Evolutionary conservation across 192 early-diverging fungal species (phyloP), one percentile per base, ranked within the genome.

Genomic region (Rhizophagus sp.): DNA sequence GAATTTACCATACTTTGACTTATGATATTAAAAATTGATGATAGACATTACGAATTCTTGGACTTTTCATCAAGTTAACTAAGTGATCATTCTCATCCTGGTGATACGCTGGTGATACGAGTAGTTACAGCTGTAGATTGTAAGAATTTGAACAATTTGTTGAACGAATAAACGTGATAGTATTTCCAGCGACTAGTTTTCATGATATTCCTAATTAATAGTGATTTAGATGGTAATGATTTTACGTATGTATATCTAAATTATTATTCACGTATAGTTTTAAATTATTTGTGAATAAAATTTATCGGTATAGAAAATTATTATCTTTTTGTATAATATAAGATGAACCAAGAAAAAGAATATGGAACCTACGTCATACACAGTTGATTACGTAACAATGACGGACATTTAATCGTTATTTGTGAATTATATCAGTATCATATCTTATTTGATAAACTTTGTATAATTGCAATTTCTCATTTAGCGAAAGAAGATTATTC

Each of bases 181-280:
- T 95, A 0, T 96, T 96, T 78, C 88, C 91, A 24, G 84, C 89
- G 34, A 79, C 85, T 22, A 93, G 95, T 1, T 75, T 85, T 11
- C 87, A 93, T 9, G 90, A 91, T 73, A 84, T 94, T 57, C 92
- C 93, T 4, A 93, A 90, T 64, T 90, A 91, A 89, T 92, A 93
- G 93, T 11, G 95, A 96, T 85, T 81, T 96, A 9, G 95, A 96
- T 76, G 95, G 95, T 30, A 93, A 96, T 84, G 88, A 89, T 79
- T 92, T 80, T 77, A 91, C 88, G 88, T 92, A 84, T 81, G 85
- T 68, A 44, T 39, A 39, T 39, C 4, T 64, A 6, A 1, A 25
- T 39, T 39, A 39, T 36, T 10, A 44, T 44, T 9, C 7, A 10
- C 5, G 9, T 44, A 19, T 39, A 8, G 39, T 34, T 34, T 34